Conservation (phyloP, 192 early-diverging fungal genomes). For the Podila horticola region DNA sequence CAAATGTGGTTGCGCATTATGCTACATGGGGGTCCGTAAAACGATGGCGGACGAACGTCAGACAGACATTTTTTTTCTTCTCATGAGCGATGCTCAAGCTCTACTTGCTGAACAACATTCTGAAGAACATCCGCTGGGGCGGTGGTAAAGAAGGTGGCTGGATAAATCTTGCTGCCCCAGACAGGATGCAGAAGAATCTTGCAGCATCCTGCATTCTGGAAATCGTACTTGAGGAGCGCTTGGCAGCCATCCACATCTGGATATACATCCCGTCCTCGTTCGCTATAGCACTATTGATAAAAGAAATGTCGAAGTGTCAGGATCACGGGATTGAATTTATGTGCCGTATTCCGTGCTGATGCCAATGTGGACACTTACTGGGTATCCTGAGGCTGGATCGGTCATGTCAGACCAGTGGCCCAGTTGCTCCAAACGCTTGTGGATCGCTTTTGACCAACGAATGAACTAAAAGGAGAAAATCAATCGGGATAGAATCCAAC, state of each 20-base stretch:
- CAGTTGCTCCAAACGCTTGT: conserved; percentile 58
- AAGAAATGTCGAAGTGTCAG: not conserved
- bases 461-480: conserved; percentile 66
- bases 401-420: conserved; percentile 92
- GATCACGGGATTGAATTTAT: not conserved
- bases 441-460: conserved; percentile 71
- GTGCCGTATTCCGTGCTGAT: too few species aligned
- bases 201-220: conserved; percentile 85
- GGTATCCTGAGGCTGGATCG: conserved; percentile 90
- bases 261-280: conserved; percentile 80
- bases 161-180: conserved; percentile 93
- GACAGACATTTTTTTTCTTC: not conserved
- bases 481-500: not conserved
- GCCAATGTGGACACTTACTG: conserved; percentile 54
- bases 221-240: conserved; percentile 78
- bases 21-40: not conserved
- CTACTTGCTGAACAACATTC: conserved; percentile 30
- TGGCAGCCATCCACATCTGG: conserved; percentile 91
- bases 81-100: conserved; percentile 10
- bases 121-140: conserved; percentile 67
- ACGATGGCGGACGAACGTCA: not conserved
- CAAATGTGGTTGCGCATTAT: not conserved
- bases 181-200: conserved; percentile 84
- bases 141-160: conserved; percentile 85
- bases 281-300: conserved; percentile 63